phyloP scores from a whole-genome alignment of 2,329 filamentous ascomycete genomes.

The Trichoderma oligosporum region DNA sequence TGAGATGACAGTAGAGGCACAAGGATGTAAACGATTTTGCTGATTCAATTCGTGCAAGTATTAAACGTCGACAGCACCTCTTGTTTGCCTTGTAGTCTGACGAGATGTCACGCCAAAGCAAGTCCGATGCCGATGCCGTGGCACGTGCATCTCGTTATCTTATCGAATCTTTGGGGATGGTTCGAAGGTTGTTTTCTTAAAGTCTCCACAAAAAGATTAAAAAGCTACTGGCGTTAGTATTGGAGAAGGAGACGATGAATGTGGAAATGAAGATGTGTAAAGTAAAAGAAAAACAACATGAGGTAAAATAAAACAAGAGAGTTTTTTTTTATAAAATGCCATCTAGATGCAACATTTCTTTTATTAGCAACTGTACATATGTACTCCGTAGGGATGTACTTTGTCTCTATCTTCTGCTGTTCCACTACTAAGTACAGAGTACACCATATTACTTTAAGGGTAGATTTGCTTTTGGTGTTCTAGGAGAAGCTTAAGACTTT shows the following conservation, averaged over 20 bases:
- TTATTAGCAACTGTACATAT: too few species aligned
- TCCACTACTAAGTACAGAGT: too few species aligned
- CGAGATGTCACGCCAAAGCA: conserved; percentile 18
- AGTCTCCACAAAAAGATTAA: not conserved
- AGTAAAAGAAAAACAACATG: not conserved
- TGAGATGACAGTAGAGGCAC: not conserved
- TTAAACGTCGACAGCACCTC: not conserved
- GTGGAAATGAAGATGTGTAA: not conserved
- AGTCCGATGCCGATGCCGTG: conserved; percentile 11
- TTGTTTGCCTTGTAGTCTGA: conserved; percentile 5
- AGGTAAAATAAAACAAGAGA: too few species aligned
- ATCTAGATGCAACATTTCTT: too few species aligned
- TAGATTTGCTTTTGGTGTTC: too few species aligned
- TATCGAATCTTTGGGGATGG: conserved; percentile 1
- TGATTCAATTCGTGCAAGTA: conserved; percentile 7
- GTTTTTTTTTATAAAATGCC: too few species aligned
- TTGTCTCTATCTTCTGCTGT: too few species aligned
- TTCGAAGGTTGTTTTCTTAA: not conserved
- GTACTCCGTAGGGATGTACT: too few species aligned
- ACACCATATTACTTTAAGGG: too few species aligned
- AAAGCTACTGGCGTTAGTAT: not conserved
- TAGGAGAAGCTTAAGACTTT: too few species aligned
- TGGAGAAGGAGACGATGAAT: not conserved
- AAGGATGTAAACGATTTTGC: not conserved
- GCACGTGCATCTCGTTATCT: conserved; percentile 17